Conservation (phyloP, 202 grass and related monocot genomes). For the Bolboschoenoplectus hybrid region DNA sequence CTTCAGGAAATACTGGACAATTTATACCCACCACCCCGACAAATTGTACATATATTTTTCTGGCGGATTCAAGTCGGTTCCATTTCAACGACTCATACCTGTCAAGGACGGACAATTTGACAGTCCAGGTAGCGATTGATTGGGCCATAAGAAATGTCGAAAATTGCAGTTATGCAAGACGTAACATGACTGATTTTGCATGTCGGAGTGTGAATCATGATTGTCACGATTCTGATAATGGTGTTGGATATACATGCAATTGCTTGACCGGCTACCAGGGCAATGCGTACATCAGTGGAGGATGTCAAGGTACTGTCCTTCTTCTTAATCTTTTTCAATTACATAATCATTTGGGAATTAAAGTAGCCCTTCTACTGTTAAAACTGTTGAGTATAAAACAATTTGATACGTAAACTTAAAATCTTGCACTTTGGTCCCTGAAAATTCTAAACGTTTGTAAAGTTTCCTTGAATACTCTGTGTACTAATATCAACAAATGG, state of each 20-base stretch:
- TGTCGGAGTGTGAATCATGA: constrained; percentile 34
- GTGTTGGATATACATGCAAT: constrained; percentile 50
- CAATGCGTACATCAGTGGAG: constrained; percentile 51
- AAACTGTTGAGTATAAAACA: not conserved
- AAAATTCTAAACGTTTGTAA: not conserved
- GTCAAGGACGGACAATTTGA: constrained; percentile 42
- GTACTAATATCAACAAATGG: not conserved
- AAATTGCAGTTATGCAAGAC: constrained; percentile 41
- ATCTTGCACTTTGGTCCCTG: not conserved
- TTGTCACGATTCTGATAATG: constrained; percentile 32
- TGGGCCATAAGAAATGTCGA: constrained; percentile 48
- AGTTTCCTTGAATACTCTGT: not conserved
- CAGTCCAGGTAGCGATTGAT: constrained; percentile 47
- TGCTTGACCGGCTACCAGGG: constrained; percentile 51
- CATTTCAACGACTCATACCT: constrained; percentile 5
- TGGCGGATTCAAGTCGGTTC: constrained; percentile 40
- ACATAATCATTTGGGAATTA: not conserved
- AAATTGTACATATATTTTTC: constrained; percentile 46
- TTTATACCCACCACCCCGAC: not conserved
- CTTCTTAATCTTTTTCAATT: not conserved
- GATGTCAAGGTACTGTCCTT: constrained; percentile 55
- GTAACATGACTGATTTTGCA: constrained; percentile 42
- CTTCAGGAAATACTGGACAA: not conserved
- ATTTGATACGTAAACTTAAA: not conserved
- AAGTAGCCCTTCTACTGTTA: not conserved